These are phyloP conservation scores for Graphiopsis chlorocephala DNA, from an alignment of 2,329 filamentous ascomycete species.

Conservation along the genomic window DNA sequence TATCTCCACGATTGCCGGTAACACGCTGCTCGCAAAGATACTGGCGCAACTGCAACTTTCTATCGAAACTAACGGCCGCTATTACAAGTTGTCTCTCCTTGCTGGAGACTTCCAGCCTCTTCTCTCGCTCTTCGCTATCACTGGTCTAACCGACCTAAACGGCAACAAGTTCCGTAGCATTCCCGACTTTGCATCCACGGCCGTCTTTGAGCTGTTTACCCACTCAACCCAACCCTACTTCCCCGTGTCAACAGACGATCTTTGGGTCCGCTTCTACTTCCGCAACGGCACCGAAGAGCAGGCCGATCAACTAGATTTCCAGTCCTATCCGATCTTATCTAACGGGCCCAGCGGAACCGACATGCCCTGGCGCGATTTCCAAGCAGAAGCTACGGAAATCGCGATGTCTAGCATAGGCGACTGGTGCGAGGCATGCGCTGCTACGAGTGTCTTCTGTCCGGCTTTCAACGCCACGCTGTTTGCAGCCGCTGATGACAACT, in stretches of 20 bases:
- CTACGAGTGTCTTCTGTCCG: slow-evolving; percentile 49
- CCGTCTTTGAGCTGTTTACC: slow-evolving; percentile 54
- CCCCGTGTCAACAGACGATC: slow-evolving; percentile 39
- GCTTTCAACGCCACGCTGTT: slow-evolving; percentile 35
- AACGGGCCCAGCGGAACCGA: slow-evolving; percentile 44
- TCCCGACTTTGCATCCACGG: slow-evolving; percentile 48
- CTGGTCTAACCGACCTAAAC: slow-evolving; percentile 38
- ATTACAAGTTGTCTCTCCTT: slow-evolving; percentile 35
- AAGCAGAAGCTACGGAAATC: slow-evolving; percentile 43
- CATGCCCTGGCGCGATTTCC: slow-evolving; percentile 53
- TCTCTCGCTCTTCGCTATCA: slow-evolving; percentile 50
- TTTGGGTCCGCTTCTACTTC: slow-evolving; percentile 57
- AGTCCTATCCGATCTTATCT: slow-evolving; percentile 52
- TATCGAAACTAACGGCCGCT: slow-evolving; percentile 27
- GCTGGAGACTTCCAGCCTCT: slow-evolving; percentile 52
- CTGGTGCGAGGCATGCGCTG: slow-evolving; percentile 54
- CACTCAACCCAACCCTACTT: slow-evolving; percentile 29
- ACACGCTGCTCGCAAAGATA: slow-evolving; percentile 35
- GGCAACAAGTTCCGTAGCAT: slow-evolving; percentile 50
- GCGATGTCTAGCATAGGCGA: slow-evolving; percentile 43
- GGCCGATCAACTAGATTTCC: slow-evolving; percentile 27
- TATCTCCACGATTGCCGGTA: slow-evolving; percentile 40
- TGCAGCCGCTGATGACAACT: slow-evolving; percentile 4
- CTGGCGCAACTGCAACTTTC: slow-evolving; percentile 34
- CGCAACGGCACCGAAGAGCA: slow-evolving; percentile 52